Base-by-base conservation (phyloP, 192 early-diverging fungal species). In the Backusella tuberculispora region DNA sequence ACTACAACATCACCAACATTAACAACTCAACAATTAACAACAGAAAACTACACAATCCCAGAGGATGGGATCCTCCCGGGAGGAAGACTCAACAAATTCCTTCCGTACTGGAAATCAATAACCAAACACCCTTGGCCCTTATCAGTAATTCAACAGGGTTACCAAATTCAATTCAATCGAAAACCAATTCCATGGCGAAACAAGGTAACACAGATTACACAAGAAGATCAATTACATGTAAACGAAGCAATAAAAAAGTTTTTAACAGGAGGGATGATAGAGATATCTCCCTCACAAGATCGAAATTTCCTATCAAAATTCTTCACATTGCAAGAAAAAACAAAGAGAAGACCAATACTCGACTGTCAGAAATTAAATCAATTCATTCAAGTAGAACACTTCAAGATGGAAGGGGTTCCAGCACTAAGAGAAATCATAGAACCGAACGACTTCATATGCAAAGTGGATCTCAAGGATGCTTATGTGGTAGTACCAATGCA, bases 331-430 rank as follows among this genome's bases (percentile, higher is more conserved):
- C 60, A 74, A 21, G 63, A 74, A 24, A 8, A 6, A 19, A 65
- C 38, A 45, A 74, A 66, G 47, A 19, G 73, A 5, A 26, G 60
- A 2, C 75, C 48, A 24, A 76, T 71, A 8, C 63, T 76, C 29
- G 42, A 76, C 21, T 76, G 45, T 45, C 24, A 26, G 7, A 38
- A 14, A 0, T 38, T 76, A 29, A 76, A 71, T 13, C 3, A 21
- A 14, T 76, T 71, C 46, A 15, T 76, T 0, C 69, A 71, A 47
- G n/a, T 56, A 9, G 56, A 76, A 47, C 75, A 76, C 26, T 76
- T 76, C 75, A 70, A 71, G 69, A 71, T 76, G 75, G 75, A 76
- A 48, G 75, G 75, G 19, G 29, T 76, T 14, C 75, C 75, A 48
- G 75, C 69, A 43, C 34, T 76, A 24, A 69, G 75, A 37, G 69